Base-by-base conservation (phyloP, 495 filamentous ascomycete species). In the Coniosporium apollinis region DNA sequence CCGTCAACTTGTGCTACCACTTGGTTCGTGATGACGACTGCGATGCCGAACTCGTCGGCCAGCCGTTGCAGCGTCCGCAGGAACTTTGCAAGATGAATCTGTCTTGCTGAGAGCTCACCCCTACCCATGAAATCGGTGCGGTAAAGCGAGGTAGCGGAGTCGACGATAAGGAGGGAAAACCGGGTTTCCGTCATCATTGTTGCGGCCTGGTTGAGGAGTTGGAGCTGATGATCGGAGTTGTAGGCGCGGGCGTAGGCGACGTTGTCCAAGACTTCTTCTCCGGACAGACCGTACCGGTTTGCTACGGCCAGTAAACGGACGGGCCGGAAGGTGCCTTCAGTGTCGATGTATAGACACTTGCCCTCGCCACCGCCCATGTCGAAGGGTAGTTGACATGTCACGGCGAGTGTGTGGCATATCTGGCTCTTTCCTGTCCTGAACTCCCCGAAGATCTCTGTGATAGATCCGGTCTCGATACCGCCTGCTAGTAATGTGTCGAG, bases 151-250 rank as follows among this genome's bases (percentile, higher is more conserved):
- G 87, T 97, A 13, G 89, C 89, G 20, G 79, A 86, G 60, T 97
- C 89, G 38, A 97, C 91, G 30, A 97, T 72, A 24, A 97, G 69
- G 3, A 97, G 68, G 13, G 86, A 93, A 62, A 97, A 97, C 3
- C 89, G 77, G 2, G 89, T 96, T 56, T 96, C 91, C 39, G 85
- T 94, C 89, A 97, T 97, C 89, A 97, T 97, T 33, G 80, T 69
- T 5, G 91, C 81, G 11, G 89, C 89, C 53, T 96, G 86, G 54
- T 83, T 92, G 34, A 97, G 71, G 4, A 97, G 67, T 54, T 91
- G 81, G 14, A 96, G 68, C 53, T 97, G 89, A 54, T 97, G 89
- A 41, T 97, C 89, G 2, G 85, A 94, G 56, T 97, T 97, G 61
- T 97, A 97, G 2, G 89, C 89, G 25, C 89, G 76, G 22, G 89